Conservation (phyloP, 306 rosid genomes). For the Coriaria nepalensis region DNA sequence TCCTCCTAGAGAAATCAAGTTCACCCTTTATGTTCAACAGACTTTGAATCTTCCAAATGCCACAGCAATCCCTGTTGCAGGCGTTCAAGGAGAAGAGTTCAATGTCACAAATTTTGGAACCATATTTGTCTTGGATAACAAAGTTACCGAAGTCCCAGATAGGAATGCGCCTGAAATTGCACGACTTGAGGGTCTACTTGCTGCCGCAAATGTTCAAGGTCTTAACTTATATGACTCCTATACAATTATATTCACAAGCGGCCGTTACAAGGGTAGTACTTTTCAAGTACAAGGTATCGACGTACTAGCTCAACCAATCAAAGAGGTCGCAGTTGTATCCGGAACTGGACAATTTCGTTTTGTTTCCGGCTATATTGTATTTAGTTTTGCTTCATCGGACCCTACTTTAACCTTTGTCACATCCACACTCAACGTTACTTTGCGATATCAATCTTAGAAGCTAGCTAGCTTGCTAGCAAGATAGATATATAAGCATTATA, state of each 20-base stretch:
- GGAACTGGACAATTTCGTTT: conserved; percentile 22
- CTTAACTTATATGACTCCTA: conserved; percentile 38
- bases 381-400: too few species aligned
- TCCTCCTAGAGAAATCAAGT: too few species aligned
- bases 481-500: too few species aligned
- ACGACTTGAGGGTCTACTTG: conserved; percentile 45
- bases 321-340: conserved; percentile 22
- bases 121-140: conserved; percentile 36
- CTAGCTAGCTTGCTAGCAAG: too few species aligned
- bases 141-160: conserved; percentile 34
- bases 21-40: too few species aligned
- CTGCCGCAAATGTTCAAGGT: conserved; percentile 45
- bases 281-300: conserved; percentile 53
- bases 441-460: too few species aligned
- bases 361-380: too few species aligned
- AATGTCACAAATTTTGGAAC: conserved; percentile 45
- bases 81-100: conserved; percentile 26
- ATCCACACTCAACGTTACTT: too few species aligned
- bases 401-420: too few species aligned
- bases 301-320: conserved; percentile 18
- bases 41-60: too few species aligned
- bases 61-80: conserved; percentile 25
- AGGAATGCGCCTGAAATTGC: conserved; percentile 31
- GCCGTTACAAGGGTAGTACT: conserved; percentile 39
- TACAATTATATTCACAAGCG: conserved; percentile 36